Base-by-base conservation (phyloP, 2,329 filamentous ascomycete genomes). In the Myriosclerotinia scirpicola region DNA sequence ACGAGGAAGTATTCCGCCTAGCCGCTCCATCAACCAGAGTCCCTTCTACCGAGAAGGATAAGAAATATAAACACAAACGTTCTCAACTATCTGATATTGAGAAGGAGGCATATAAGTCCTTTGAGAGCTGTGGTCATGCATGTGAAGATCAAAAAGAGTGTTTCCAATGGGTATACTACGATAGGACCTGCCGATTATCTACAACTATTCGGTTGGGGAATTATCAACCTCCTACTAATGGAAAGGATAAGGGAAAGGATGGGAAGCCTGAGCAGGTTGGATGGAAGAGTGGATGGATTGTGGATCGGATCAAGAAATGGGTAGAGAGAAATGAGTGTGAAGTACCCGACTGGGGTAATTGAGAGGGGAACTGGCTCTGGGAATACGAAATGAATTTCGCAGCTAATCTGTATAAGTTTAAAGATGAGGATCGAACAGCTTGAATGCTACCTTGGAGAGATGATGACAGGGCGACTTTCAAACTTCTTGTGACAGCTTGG, bases 71-170 rank as follows among this genome's bases (percentile, higher is more conserved):
- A 17, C 8, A 54, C 8, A 53, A 26, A 54, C 22, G 12, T 11
- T n/a, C 14, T 9, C n/a, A 42, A 34, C 14, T 22, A 14, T 53
- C 50, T 40, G 7, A 8, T 34, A 5, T 40, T 36, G 50, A 54
- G 26, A 44, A 78, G 59, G 74, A 77, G 6, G 83, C 82, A 3
- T 81, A 83, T 75, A 62, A 64, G 54, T 74, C 72, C 0, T 74
- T 75, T 15, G 80, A 81, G 54, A 76, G 80, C n/a, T 86, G 84
- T 71, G 77, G 79, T 6, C 78, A 77, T 54, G 82, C 83, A 14
- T 87, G 85, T 70, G 76, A 80, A 54, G 71, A 71, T 3, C 67
- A 75, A 6, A 46, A 61, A 1, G 61, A 69, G 5, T 80, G 79
- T 64, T 76, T 78, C 50, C 78, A 80, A 69, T 80, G 75, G 69